Evolutionary conservation across 495 filamentous ascomycete genomes (phyloP).

Genomic region (Arthonia radiata): DNA sequence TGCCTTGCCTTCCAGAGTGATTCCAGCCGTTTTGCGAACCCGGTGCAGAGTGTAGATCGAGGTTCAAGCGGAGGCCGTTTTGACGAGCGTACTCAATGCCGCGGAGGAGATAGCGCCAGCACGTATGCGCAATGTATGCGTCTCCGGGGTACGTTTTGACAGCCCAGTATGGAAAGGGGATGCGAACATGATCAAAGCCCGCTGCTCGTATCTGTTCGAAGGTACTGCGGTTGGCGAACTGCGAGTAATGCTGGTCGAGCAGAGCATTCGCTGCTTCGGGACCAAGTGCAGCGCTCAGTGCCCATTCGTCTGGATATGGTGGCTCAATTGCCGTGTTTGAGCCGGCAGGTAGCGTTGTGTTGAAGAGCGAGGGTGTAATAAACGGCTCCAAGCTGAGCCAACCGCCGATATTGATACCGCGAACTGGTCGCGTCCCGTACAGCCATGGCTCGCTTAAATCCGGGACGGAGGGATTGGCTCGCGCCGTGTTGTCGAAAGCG

Average conservation of each 20-base stretch:
- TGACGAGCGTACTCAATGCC: constrained; percentile 85
- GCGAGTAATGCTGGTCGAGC: constrained; percentile 75
- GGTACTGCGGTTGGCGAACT: constrained; percentile 59
- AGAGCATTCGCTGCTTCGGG: constrained; percentile 27
- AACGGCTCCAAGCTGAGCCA: constrained; percentile 92
- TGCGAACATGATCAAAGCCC: constrained; percentile 87
- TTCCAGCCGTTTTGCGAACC: constrained; percentile 85
- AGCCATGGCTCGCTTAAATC: constrained; percentile 43
- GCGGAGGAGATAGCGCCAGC: constrained; percentile 85
- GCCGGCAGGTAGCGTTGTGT: constrained; percentile 30
- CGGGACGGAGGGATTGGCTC: constrained; percentile 57
- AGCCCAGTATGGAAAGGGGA: constrained; percentile 90
- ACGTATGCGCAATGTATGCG: constrained; percentile 63
- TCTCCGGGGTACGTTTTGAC: constrained; percentile 66
- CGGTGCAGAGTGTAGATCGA: constrained; percentile 70
- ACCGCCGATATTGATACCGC: constrained; percentile 82
- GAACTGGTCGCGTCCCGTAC: constrained; percentile 58
- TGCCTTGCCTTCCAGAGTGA: constrained; percentile 51
- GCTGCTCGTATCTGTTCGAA: constrained; percentile 67
- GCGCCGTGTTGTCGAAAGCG: constrained; percentile 61
- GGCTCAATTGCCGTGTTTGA: too few species aligned
- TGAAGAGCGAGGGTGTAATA: constrained; percentile 79
- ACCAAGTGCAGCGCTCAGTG: constrained; percentile 45
- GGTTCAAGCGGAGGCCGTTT: constrained; percentile 78
- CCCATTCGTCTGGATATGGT: constrained; percentile 96